Evolutionary conservation across 2,329 filamentous ascomycete genomes (phyloP).

Genomic region (Sclerotinia trifoliorum): DNA sequence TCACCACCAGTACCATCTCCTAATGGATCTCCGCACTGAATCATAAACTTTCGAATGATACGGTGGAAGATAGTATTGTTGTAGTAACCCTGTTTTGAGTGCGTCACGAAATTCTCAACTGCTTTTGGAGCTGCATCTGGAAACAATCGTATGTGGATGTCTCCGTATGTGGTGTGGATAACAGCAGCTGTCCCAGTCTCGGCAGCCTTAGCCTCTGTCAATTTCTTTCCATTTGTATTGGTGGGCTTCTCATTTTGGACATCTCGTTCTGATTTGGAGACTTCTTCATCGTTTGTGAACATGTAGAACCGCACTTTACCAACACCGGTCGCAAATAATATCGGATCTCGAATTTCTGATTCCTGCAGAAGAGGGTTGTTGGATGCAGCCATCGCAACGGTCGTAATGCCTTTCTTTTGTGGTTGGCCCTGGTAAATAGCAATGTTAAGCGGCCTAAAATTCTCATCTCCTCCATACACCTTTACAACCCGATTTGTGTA

Average conservation of each 20-base stretch:
- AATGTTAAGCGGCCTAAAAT: conserved; percentile 78
- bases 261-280: conserved; percentile 81
- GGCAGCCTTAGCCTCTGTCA: conserved; percentile 57
- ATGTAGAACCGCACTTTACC: conserved; percentile 95
- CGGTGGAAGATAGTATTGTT: conserved; percentile 98
- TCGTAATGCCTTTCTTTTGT: conserved; percentile 88
- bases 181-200: conserved; percentile 78
- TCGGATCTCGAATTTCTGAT: conserved; percentile 85
- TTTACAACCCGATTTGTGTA: conserved; percentile 90
- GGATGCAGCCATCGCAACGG: conserved; percentile 95
- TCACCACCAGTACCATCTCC: conserved; percentile 89
- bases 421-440: conserved; percentile 92
- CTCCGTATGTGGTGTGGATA: conserved; percentile 89
- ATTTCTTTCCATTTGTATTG: conserved; percentile 56
- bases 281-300: conserved; percentile 87
- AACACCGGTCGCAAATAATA: conserved; percentile 78
- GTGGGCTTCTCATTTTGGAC: conserved; percentile 93
- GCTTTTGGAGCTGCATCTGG: conserved; percentile 90
- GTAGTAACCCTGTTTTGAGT: conserved; percentile 87
- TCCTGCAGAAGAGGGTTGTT: conserved; percentile 90
- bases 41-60: conserved; percentile 98
- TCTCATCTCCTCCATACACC: conserved; percentile 86
- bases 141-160: conserved; percentile 91
- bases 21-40: conserved; percentile 79
- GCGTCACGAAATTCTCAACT: conserved; percentile 96